Evolutionary conservation across 257 asterid species (phyloP).

Genomic region (Solanum chiquidenum): DNA sequence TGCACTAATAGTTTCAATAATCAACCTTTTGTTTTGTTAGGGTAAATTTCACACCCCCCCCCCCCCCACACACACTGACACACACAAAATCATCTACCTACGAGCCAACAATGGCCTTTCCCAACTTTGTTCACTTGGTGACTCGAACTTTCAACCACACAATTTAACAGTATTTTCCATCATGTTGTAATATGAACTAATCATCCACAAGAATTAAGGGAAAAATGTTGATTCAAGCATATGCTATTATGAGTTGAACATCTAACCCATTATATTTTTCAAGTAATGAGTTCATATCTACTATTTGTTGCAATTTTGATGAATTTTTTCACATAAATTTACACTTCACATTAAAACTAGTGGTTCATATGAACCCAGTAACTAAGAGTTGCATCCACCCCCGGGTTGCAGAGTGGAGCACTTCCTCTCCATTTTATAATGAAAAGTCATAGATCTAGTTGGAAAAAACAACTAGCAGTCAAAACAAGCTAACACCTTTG

Average conservation of each 20-base stretch:
- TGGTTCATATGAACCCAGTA: not conserved
- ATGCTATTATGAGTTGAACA: not conserved
- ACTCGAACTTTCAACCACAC: not conserved
- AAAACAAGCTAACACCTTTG: not conserved
- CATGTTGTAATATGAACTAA: not conserved
- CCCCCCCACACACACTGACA: too few species aligned
- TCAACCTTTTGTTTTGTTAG: not conserved
- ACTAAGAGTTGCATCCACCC: not conserved
- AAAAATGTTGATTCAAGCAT: not conserved
- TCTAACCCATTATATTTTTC: not conserved
- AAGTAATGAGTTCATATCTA: not conserved
- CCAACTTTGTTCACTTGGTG: not conserved
- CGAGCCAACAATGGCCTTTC: not conserved
- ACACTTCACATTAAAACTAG: not conserved
- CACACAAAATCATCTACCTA: not conserved
- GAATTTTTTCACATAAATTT: not conserved
- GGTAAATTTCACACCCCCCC: not conserved
- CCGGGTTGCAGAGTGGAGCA: not conserved
- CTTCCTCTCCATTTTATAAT: not conserved
- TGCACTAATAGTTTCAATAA: not conserved
- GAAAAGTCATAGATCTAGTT: not conserved
- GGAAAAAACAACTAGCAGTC: not conserved
- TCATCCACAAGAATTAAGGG: not conserved
- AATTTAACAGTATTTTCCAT: not conserved
- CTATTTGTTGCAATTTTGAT: not conserved